Base-by-base conservation (phyloP, 352 stramenopile species). In the Saprolegnia parasitica region DNA sequence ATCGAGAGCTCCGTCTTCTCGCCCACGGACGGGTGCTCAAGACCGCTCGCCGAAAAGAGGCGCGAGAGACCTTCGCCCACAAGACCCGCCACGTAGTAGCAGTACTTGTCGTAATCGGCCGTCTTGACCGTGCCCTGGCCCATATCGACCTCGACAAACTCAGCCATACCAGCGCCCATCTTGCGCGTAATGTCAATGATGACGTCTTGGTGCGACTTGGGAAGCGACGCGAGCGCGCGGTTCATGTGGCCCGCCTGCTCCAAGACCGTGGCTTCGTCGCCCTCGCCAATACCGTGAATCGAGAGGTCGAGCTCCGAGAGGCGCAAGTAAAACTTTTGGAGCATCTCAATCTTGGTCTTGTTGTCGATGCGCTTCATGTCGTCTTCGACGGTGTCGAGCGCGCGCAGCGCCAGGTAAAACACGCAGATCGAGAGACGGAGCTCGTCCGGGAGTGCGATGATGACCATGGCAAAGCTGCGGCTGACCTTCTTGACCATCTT, bases 311-410 rank as follows among this genome's bases (percentile, higher is more conserved):
- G n/a, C n/a, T 70, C 63, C n/a, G 23, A 47, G n/a, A 70, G 39
- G 11, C 52, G 21, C n/a, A 47, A 18, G 63, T 70, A 61, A 39
- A 70, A 70, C 16, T 70, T 42, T 8, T 70, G 63, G 11, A 70
- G 26, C 63, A 70, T 70, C n/a, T 61, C 29, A 32, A 70, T 70
- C 42, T 70, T 61, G 6, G 71, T 75, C 62, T 56, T 71, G 65
- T 74, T 50, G 8, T 71, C 61, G 70, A 96, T 97, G 29, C 77
- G 80, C 50, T 78, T 86, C 78, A 96, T 98, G 74, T 98, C 92
- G 74, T 98, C 92, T 72, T 98, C 92, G 57, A 98, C 81, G 0
- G 92, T 98, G 74, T 97, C 92, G 24, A 98, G 72, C 9, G 87
- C 92, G 23, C 90, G 76, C 23, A 98, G 76, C 5, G 96, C 88